Evolutionary conservation across 2,329 filamentous ascomycete species (phyloP), one percentile per base, ranked within the genome.

Genomic region (Dactylellina drechsleri): DNA sequence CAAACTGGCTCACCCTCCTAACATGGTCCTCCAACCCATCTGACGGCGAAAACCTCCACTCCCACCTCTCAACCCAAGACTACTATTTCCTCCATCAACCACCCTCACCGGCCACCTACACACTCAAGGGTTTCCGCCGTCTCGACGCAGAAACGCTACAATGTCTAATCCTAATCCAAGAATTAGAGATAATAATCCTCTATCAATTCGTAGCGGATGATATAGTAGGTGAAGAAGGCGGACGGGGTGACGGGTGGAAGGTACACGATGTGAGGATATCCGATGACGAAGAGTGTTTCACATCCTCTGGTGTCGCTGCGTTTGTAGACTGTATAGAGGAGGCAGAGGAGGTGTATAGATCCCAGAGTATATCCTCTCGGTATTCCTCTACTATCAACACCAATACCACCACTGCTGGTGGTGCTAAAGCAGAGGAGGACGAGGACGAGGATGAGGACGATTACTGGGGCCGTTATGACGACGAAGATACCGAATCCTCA

Each of bases 381-480:
- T 60, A 23, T 36, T 2, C 23, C 23, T 23, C 23, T 4, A 54
- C 60, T 8, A 23, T 31, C 13, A 10, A 53, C 8, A 15, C 45
- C 13, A 64, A 61, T 62, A 43, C 59, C 40, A 40, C 61, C 15
- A 23, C 59, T 41, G n/a, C 16, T 18, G 52, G 18, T 70, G 67
- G 57, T 49, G 56, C 16, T 54, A 54, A 20, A 41, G 26, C 43
- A 26, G 80, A 82, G 0, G 83, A 89, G 0, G 88, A 88, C 7
- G 56, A 66, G 1, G 68, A 73, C 0, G 89, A 91, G 20, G 90
- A 91, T 36, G 90, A 92, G 76, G 90, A 92, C 77, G 89, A 89
- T 78, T 94, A 94, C 81, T 94, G 91, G 91, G 90, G 88, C 36
- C 87, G 88, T 75, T 93, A 94, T 81, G 91, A 92, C 80, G 86